phyloP scores from a whole-genome alignment of 768 basidiomycete species.

The Pulveroboletus sp. region DNA sequence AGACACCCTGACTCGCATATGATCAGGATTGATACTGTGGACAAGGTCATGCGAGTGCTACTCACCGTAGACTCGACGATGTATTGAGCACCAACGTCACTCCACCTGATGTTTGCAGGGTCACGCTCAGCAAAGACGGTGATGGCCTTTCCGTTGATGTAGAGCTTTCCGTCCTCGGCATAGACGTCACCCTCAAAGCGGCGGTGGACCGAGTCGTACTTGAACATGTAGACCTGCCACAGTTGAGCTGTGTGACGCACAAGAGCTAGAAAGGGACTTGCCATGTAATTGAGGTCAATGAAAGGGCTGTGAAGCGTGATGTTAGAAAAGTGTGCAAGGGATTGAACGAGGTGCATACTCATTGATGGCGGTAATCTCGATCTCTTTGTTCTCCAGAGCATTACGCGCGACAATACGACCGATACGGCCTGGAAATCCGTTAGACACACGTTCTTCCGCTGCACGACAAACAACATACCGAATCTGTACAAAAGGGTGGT shows the following conservation, averaged over 20 bases:
- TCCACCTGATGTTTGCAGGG: conserved; percentile 84
- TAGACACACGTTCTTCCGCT: neutral
- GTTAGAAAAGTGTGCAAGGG: conserved; percentile 4
- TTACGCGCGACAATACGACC: conserved; percentile 98
- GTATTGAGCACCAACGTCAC: conserved; percentile 79
- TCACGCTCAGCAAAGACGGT: conserved; percentile 83
- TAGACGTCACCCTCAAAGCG: conserved; percentile 85
- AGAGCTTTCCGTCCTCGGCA: conserved; percentile 85
- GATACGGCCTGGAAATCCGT: conserved; percentile 74
- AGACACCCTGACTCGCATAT: conserved; percentile 69
- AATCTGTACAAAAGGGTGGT: conserved; percentile 46
- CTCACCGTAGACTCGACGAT: conserved; percentile 92
- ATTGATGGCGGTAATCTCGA: conserved; percentile 92
- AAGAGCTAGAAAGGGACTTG: conserved; percentile 29
- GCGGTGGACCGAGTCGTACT: conserved; percentile 92
- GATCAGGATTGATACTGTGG: conserved; percentile 2
- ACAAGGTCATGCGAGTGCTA: conserved; percentile 1
- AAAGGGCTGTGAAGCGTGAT: conserved; percentile 65
- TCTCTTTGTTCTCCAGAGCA: conserved; percentile 70
- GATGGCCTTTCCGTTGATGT: conserved; percentile 77
- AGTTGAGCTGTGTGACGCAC: conserved; percentile 1
- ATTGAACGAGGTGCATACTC: conserved; percentile 55
- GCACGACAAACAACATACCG: conserved; percentile 47
- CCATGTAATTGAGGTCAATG: conserved; percentile 98
- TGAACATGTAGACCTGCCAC: conserved; percentile 94